Evolutionary conservation across 2,329 filamentous ascomycete species (phyloP), one percentile per base, ranked within the genome.

Genomic region (Lasiodiplodia theobromae): DNA sequence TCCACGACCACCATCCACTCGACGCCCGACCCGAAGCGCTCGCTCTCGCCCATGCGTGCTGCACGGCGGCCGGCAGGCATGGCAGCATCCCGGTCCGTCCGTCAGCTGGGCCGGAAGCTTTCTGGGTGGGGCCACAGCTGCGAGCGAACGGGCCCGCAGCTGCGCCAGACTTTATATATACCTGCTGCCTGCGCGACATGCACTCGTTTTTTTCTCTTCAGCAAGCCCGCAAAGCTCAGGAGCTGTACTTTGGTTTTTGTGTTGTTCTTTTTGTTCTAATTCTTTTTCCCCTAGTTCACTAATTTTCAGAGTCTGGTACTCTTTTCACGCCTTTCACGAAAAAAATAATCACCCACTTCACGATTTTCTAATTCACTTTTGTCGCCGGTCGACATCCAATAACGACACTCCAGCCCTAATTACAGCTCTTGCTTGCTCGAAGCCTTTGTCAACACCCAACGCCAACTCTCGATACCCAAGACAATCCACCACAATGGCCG

Each of bases 401-500:
- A 65, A 67, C 62, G 40, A 47, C 68, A 54, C 23, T 18, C 58
- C 58, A 64, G 58, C 53, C 62, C 67, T 62, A 63, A 69, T 66
- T 67, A 52, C 66, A 68, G 53, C 62, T 71, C 66, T 69, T 68
- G 31, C 66, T 69, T 70, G 57, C 69, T 70, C 67, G 62, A 63
- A 67, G 60, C 51, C 70, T 38, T 51, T 38, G 31, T 70, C 70
- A 68, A 71, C 44, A 31, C 12, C 38, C 38, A 62, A 66, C 66
- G 68, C n/a, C 65, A 73, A 68, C 6, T 34, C 54, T 69, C 66
- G 63, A 70, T 56, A 58, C 60, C 60, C 60, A 51, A 51, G 44
- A 47, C 44, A 64, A 25, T 21, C n/a, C 47, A 75, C 78, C 81
- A 66, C 38, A 85, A 97, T 97, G 93, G 91, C 94, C 83, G 86